These are phyloP conservation scores for Pyrenophora graminea DNA, from an alignment of 2,329 filamentous ascomycete species.

Conservation along the genomic window DNA sequence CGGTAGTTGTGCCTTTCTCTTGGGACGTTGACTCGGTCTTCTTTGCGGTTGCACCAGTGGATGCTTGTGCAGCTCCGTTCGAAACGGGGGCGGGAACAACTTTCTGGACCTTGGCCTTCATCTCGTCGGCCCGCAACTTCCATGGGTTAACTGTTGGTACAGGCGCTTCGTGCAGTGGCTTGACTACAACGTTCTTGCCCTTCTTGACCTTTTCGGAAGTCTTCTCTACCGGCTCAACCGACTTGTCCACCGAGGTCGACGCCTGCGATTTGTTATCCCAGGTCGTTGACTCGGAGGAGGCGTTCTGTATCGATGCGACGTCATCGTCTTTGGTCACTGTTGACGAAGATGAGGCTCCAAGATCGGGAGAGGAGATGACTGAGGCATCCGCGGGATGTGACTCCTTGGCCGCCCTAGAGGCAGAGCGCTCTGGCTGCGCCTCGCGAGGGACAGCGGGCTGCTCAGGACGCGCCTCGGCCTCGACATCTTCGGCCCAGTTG, in stretches of 20 bases:
- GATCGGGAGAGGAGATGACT: slow-evolving; percentile 57
- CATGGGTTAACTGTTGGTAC: slow-evolving; percentile 86
- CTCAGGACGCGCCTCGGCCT: slow-evolving; percentile 41
- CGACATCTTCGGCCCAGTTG: slow-evolving; percentile 56
- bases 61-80: slow-evolving; percentile 24
- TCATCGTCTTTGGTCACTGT: slow-evolving; percentile 64
- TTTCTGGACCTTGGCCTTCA: slow-evolving; percentile 57
- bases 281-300: slow-evolving; percentile 66
- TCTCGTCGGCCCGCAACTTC: slow-evolving; percentile 75
- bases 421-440: slow-evolving; percentile 18
- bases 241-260: slow-evolving; percentile 68
- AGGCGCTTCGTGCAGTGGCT: slow-evolving; percentile 77
- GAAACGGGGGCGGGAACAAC: slow-evolving; percentile 47
- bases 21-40: slow-evolving; percentile 29
- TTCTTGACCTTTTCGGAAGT: slow-evolving; percentile 60
- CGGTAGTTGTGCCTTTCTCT: slow-evolving; percentile 25
- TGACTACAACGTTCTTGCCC: slow-evolving; percentile 49
- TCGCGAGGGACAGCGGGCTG: slow-evolving; percentile 32
- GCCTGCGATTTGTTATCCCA: slow-evolving; percentile 70
- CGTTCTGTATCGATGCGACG: slow-evolving; percentile 64
- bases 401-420: slow-evolving; percentile 23
- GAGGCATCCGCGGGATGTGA: slow-evolving; percentile 26
- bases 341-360: slow-evolving; percentile 57
- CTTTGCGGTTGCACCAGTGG: slow-evolving; percentile 22
- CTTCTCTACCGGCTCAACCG: slow-evolving; percentile 54